phyloP scores from a whole-genome alignment of 371 early-diverging fungal genomes.

The Coemansia sp. region DNA sequence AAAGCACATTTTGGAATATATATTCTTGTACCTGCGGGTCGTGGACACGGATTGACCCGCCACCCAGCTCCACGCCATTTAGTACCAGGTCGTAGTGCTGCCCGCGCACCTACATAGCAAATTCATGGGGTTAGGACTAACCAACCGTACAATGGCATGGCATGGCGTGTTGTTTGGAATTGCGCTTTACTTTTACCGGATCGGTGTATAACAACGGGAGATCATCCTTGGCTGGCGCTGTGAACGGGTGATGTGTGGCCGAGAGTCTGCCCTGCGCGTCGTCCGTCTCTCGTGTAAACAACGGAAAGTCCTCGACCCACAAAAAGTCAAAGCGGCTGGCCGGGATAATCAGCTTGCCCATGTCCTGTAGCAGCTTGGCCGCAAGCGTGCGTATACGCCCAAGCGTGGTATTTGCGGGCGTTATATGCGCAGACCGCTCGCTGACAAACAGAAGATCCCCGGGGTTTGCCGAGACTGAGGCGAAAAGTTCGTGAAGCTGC shows the following conservation, averaged over 20 bases:
- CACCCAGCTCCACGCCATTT: slow-evolving; percentile 90
- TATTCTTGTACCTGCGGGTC: slow-evolving; percentile 71
- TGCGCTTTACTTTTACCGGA: slow-evolving; percentile 55
- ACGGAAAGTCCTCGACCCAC: slow-evolving; percentile 89
- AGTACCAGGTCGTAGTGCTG: slow-evolving; percentile 90
- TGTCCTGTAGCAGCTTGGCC: slow-evolving; percentile 59
- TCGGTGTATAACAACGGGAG: slow-evolving; percentile 59
- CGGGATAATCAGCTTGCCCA: slow-evolving; percentile 54
- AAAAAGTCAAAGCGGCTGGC: slow-evolving; percentile 64
- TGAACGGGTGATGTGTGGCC: slow-evolving; percentile 92
- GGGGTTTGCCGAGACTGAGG: slow-evolving; percentile 11
- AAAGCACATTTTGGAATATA: slow-evolving; percentile 71
- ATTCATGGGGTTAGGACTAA: too few species aligned
- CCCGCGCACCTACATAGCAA: slow-evolving; percentile 60
- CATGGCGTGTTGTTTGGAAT: not conserved
- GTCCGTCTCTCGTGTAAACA: slow-evolving; percentile 70
- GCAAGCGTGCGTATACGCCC: slow-evolving; percentile 70
- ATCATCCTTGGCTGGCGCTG: slow-evolving; percentile 75
- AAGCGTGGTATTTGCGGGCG: slow-evolving; percentile 74
- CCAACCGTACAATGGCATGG: not conserved
- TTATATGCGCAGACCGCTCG: slow-evolving; percentile 31
- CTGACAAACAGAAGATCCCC: slow-evolving; percentile 46
- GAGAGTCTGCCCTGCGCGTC: slow-evolving; percentile 49
- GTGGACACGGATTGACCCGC: slow-evolving; percentile 90
- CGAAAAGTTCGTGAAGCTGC: slow-evolving; percentile 1